Evolutionary conservation across 495 filamentous ascomycete species (phyloP).

Genomic region (Copromyces sp.): DNA sequence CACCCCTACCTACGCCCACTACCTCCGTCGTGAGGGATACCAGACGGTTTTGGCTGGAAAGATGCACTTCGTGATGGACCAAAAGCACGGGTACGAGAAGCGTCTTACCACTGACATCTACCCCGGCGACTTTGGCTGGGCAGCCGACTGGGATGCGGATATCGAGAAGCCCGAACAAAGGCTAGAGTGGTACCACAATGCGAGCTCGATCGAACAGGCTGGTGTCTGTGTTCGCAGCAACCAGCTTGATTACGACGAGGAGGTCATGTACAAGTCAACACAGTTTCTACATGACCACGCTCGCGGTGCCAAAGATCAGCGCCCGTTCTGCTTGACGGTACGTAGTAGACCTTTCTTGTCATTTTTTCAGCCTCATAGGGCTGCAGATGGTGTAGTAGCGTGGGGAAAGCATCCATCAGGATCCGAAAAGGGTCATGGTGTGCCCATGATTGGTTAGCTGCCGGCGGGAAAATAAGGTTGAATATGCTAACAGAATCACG

Average conservation of each 20-base stretch:
- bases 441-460: constrained; percentile 2
- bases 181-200: constrained; percentile 88
- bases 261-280: constrained; percentile 74
- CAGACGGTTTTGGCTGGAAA: constrained; percentile 85
- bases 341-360: constrained; percentile 1
- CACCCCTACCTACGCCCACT: constrained; percentile 78
- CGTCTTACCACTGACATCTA: constrained; percentile 88
- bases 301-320: constrained; percentile 50
- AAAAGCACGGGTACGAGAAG: constrained; percentile 83
- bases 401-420: neutral
- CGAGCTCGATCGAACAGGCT: constrained; percentile 77
- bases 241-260: constrained; percentile 90
- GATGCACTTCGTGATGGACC: constrained; percentile 93
- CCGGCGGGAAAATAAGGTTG: neutral
- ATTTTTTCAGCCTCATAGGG: neutral
- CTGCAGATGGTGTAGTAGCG: neutral
- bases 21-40: constrained; percentile 73
- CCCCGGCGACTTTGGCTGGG: constrained; percentile 83
- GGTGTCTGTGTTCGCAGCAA: constrained; percentile 76
- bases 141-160: constrained; percentile 66
- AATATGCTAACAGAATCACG: neutral
- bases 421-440: neutral
- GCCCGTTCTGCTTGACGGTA: constrained; percentile 76
- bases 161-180: constrained; percentile 56
- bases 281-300: constrained; percentile 81